Evolutionary conservation across 176 grass and related monocot species (phyloP).

Genomic region (Oryza longistaminata): DNA sequence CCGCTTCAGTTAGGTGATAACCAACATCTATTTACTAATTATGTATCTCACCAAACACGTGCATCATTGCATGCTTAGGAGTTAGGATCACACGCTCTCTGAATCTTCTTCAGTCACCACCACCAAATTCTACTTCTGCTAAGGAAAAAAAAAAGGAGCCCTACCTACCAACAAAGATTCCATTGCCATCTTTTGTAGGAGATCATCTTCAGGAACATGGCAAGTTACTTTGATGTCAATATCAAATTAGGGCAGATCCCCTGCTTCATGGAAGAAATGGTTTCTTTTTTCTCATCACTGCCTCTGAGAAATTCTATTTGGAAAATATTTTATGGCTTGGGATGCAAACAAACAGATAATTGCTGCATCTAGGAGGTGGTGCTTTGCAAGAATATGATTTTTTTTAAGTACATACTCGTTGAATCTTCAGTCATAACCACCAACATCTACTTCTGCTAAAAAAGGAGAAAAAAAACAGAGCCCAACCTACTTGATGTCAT

Average conservation of each 20-base stretch:
- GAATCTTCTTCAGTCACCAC: slow-evolving; percentile 5
- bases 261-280: neutral
- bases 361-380: neutral
- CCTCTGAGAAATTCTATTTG: neutral
- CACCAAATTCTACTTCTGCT: neutral
- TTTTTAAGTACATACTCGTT: neutral
- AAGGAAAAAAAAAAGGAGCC: neutral
- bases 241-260: neutral
- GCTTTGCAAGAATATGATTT: neutral
- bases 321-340: neutral
- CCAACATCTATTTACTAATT: neutral
- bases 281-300: neutral
- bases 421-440: neutral
- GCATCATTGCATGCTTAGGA: slow-evolving; percentile 15
- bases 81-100: neutral
- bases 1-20: neutral
- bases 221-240: neutral
- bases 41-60: neutral
- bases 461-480: neutral
- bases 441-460: neutral
- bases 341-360: neutral
- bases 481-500: neutral
- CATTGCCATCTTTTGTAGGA: neutral
- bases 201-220: neutral
- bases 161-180: slow-evolving; percentile 1